Evolutionary conservation across 768 basidiomycete species (phyloP).

Genomic region (Mycena indigotica): DNA sequence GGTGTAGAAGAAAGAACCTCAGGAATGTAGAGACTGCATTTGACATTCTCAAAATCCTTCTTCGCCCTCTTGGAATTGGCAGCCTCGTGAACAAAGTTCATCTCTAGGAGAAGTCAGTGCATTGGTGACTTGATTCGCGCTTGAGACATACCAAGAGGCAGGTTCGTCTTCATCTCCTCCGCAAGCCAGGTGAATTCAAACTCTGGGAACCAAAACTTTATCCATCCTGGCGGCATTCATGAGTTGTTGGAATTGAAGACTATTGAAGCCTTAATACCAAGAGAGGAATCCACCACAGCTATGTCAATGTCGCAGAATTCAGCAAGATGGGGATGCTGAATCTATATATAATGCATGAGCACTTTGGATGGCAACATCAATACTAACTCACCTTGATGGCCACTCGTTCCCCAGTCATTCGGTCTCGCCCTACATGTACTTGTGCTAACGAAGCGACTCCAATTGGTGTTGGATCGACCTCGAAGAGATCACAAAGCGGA

Average conservation of each 20-base stretch:
- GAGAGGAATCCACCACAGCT: constrained; percentile 76
- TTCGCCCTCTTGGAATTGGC: constrained; percentile 73
- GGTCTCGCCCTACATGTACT: constrained; percentile 83
- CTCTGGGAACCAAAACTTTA: constrained; percentile 92
- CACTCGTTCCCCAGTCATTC: constrained; percentile 69
- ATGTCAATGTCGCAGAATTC: constrained; percentile 93
- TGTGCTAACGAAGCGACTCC: constrained; percentile 97
- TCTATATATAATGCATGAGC: constrained; percentile 35
- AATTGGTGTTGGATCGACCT: constrained; percentile 86
- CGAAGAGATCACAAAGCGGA: constrained; percentile 74
- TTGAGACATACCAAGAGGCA: constrained; percentile 14
- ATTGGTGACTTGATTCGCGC: background rate
- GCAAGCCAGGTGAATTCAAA: constrained; percentile 96
- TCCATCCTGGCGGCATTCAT: constrained; percentile 55
- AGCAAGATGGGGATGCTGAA: constrained; percentile 91
- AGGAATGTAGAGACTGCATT: constrained; percentile 87
- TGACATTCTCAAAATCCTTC: constrained; percentile 68
- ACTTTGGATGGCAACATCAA: constrained; percentile 11
- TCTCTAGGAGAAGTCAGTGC: constrained; percentile 74
- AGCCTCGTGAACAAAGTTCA: constrained; percentile 94
- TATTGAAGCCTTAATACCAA: constrained; percentile 45
- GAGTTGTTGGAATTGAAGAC: background rate
- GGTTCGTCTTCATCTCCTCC: constrained; percentile 91
- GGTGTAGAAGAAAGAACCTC: constrained; percentile 78
- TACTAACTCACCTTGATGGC: constrained; percentile 74